These are phyloP conservation scores for Colletotrichum scovillei DNA, from an alignment of 2,329 filamentous ascomycete genomes.

Conservation along the genomic window DNA sequence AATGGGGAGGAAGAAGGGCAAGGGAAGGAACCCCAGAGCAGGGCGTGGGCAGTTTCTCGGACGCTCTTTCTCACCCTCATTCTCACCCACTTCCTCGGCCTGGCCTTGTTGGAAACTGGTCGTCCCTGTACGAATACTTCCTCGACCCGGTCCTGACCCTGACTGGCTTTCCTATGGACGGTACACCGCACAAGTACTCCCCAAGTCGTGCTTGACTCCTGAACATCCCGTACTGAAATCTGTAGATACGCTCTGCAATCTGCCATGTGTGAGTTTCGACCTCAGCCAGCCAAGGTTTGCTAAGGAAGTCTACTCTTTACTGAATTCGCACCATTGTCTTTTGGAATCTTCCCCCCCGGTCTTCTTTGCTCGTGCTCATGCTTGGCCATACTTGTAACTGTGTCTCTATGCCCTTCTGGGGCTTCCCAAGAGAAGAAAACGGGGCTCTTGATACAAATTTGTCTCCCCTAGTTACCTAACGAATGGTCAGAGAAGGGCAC, in stretches of 20 bases:
- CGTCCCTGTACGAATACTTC: background rate
- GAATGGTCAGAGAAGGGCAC: background rate
- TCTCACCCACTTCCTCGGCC: background rate
- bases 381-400: background rate
- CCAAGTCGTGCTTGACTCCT: background rate
- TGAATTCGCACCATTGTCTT: background rate
- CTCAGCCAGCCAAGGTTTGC: background rate
- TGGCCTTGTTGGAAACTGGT: background rate
- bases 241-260: background rate
- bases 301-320: background rate
- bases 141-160: background rate
- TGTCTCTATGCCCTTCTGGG: background rate
- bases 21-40: constrained; percentile 10
- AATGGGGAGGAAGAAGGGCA: constrained; percentile 8
- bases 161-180: background rate
- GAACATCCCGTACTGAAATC: background rate
- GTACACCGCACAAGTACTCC: background rate
- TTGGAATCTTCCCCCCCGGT: background rate
- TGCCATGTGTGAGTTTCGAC: background rate
- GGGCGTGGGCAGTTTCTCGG: constrained; percentile 7
- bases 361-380: background rate
- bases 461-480: constrained; percentile 17
- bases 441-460: constrained; percentile 11
- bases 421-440: background rate
- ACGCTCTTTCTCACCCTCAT: background rate